Conservation (phyloP, 1,284 basidiomycete species). For the Fomitopsis schrenkii region DNA sequence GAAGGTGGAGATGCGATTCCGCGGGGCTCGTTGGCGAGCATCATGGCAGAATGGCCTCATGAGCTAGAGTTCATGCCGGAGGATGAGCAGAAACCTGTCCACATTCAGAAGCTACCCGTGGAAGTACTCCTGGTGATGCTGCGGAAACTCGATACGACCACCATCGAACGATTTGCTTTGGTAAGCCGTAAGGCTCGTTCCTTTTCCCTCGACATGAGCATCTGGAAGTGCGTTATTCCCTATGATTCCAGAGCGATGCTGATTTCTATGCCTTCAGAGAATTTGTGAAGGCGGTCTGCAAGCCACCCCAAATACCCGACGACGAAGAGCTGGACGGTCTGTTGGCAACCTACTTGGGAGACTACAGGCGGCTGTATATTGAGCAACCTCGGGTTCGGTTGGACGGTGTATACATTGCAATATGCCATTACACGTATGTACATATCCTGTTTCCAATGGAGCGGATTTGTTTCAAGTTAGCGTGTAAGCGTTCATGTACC, state of each 20-base stretch:
- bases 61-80: conserved; percentile 64
- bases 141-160: conserved; percentile 53
- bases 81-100: conserved; percentile 54
- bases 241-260: conserved; percentile 7
- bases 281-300: conserved; percentile 57
- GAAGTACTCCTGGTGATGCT: conserved; percentile 73
- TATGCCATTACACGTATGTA: conserved; percentile 80
- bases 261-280: conserved; percentile 34
- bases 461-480: background rate
- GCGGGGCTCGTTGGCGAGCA: conserved; percentile 39
- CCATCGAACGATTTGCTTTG: conserved; percentile 74
- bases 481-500: background rate
- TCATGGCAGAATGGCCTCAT: conserved; percentile 46
- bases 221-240: conserved; percentile 69
- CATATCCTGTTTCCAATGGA: conserved; percentile 6
- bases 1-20: conserved; percentile 13
- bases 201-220: conserved; percentile 58
- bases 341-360: conserved; percentile 46
- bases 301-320: conserved; percentile 64
- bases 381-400: conserved; percentile 80
- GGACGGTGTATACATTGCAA: conserved; percentile 87
- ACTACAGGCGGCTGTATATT: conserved; percentile 75
- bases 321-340: conserved; percentile 43
- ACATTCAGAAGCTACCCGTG: conserved; percentile 62
- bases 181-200: conserved; percentile 72